A percentile compares a stretch with the other conserved stretches of the same genome.
phyloP scores from a whole-genome alignment of 1,284 basidiomycete genomes.

The Apiotrichum siamense region DNA sequence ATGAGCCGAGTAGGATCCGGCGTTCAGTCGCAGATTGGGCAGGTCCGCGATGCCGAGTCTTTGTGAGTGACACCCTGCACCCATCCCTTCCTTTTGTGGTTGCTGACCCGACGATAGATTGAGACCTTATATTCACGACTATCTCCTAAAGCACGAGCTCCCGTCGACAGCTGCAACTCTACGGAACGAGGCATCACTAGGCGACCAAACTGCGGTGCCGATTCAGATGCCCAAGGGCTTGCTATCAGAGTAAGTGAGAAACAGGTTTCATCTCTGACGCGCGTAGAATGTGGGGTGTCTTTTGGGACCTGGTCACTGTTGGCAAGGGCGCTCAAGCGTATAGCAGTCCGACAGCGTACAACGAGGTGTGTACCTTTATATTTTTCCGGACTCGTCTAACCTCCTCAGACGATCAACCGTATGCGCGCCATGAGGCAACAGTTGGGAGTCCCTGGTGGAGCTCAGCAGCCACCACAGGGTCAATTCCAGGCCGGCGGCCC shows the following conservation, averaged over 20 bases:
- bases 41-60: conserved; percentile 26
- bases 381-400: neutral
- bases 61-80: conserved; percentile 27
- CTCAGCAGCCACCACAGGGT: conserved; percentile 10
- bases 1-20: conserved; percentile 33
- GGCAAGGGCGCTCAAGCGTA: conserved; percentile 42
- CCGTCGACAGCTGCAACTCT: conserved; percentile 36
- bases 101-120: conserved; percentile 28
- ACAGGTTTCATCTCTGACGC: neutral
- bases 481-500: conserved; percentile 11
- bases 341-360: conserved; percentile 38
- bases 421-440: conserved; percentile 19
- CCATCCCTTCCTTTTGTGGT: neutral
- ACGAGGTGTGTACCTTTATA: conserved; percentile 32
- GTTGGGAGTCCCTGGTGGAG: neutral
- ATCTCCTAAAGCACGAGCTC: conserved; percentile 40
- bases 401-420: conserved; percentile 33
- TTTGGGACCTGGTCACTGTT: conserved; percentile 47
- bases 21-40: conserved; percentile 20
- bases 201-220: conserved; percentile 34
- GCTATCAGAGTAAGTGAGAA: conserved; percentile 43
- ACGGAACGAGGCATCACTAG: conserved; percentile 38
- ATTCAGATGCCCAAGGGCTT: conserved; percentile 46
- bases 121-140: conserved; percentile 44
- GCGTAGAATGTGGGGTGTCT: conserved; percentile 46